Conservation (phyloP, 192 early-diverging fungal species). For the Rhizoclosmatium sp. region DNA sequence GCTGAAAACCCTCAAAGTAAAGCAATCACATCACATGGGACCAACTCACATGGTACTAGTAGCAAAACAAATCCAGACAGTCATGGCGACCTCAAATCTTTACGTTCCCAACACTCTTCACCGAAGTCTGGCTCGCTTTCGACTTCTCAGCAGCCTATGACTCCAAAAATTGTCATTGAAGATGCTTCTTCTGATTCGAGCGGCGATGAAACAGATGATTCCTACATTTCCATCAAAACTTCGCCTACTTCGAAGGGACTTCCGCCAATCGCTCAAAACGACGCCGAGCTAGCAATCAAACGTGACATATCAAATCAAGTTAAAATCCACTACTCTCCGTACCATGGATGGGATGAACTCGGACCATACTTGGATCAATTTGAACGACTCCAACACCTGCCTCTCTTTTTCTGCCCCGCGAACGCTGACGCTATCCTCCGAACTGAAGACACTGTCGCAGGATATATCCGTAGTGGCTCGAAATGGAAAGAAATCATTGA, state of each 20-base stretch:
- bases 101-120: neutral
- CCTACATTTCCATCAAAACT: no score
- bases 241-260: neutral
- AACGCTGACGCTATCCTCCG: conserved; percentile 54
- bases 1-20: conserved; percentile 39
- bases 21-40: neutral
- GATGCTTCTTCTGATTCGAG: neutral
- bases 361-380: conserved; percentile 52
- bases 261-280: neutral
- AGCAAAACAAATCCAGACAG: conserved; percentile 6
- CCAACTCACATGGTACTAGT: neutral
- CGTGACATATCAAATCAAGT: neutral
- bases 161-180: neutral
- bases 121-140: neutral
- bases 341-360: conserved; percentile 51
- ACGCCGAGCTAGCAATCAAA: neutral
- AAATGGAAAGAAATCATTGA: conserved; percentile 54
- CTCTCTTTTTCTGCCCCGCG: conserved; percentile 58
- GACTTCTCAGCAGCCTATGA: neutral
- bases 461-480: conserved; percentile 44
- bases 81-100: conserved; percentile 9
- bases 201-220: no score
- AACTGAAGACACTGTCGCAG: conserved; percentile 48
- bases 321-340: neutral
- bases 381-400: conserved; percentile 50